phyloP scores from a whole-genome alignment of 306 rosid species.

The Datisca glomerata region DNA sequence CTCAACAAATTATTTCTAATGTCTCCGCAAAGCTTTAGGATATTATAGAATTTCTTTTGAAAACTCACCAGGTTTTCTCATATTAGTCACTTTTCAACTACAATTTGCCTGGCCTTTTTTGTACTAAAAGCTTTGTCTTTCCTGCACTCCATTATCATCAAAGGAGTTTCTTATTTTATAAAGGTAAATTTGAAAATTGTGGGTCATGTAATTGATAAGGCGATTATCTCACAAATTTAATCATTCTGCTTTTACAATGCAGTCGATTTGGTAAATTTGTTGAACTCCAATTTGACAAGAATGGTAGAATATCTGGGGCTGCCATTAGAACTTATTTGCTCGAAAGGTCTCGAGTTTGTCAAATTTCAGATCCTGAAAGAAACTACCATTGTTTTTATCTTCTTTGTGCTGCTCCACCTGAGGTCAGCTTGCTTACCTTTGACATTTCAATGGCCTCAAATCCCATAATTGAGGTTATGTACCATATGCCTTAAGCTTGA shows the following conservation, averaged over 20 bases:
- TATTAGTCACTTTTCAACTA: too few species aligned
- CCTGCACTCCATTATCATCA: neutral
- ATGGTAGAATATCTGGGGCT: slow-evolving; percentile 98
- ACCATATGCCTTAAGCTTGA: too few species aligned
- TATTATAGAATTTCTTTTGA: too few species aligned
- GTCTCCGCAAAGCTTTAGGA: too few species aligned
- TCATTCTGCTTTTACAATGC: slow-evolving; percentile 28
- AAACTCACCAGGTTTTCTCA: too few species aligned
- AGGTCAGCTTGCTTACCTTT: slow-evolving; percentile 41
- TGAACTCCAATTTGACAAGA: slow-evolving; percentile 98
- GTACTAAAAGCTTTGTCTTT: slow-evolving; percentile 12
- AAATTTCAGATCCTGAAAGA: slow-evolving; percentile 94
- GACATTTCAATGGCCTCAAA: slow-evolving; percentile 11
- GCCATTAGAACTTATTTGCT: slow-evolving; percentile 92
- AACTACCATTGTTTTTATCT: slow-evolving; percentile 99
- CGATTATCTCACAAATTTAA: neutral
- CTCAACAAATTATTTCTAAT: too few species aligned
- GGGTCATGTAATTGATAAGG: too few species aligned
- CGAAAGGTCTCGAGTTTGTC: slow-evolving; percentile 99
- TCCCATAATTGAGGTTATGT: too few species aligned
- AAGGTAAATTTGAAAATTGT: too few species aligned
- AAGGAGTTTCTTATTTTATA: too few species aligned
- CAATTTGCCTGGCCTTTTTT: slow-evolving; percentile 12
- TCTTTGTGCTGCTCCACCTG: slow-evolving; percentile 93
- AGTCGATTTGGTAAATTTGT: slow-evolving; percentile 99